These are phyloP conservation scores for Malus sylvestris DNA, from an alignment of 306 rosid species.

Conservation along the genomic window DNA sequence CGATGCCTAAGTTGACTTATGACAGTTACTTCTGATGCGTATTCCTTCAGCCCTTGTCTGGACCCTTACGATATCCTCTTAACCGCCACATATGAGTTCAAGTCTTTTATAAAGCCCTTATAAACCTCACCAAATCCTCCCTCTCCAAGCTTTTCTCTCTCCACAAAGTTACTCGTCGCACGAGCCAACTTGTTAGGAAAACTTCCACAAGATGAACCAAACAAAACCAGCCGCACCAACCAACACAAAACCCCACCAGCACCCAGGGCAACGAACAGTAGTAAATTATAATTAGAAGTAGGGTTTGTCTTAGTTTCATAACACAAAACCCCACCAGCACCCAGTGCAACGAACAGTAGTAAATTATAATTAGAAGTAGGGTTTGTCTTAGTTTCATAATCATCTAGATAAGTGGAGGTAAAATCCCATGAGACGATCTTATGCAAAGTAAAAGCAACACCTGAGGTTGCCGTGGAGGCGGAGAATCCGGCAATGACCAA, in stretches of 20 bases:
- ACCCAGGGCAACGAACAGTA: too few relatives aligned
- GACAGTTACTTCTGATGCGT: neutral
- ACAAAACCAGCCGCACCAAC: too few relatives aligned
- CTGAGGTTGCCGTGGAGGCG: neutral
- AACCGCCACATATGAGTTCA: neutral
- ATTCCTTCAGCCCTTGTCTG: neutral
- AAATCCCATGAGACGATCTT: neutral
- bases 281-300: too few relatives aligned
- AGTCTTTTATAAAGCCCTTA: slow-evolving; percentile 15
- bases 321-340: too few relatives aligned
- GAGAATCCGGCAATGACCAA: neutral
- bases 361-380: too few relatives aligned
- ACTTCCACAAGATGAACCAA: neutral
- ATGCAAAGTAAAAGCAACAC: slow-evolving; percentile 1
- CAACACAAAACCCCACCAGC: too few relatives aligned
- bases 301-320: too few relatives aligned
- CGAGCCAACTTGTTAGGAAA: neutral
- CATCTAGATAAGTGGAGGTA: neutral
- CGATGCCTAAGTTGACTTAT: slow-evolving; percentile 2
- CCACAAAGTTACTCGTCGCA: neutral
- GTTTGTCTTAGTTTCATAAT: too few relatives aligned
- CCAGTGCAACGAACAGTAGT: too few relatives aligned
- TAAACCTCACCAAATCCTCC: neutral
- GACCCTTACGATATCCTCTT: neutral
- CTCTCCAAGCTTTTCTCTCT: neutral